Base-by-base conservation (phyloP, 768 basidiomycete species). In the Kwoniella sp. region DNA sequence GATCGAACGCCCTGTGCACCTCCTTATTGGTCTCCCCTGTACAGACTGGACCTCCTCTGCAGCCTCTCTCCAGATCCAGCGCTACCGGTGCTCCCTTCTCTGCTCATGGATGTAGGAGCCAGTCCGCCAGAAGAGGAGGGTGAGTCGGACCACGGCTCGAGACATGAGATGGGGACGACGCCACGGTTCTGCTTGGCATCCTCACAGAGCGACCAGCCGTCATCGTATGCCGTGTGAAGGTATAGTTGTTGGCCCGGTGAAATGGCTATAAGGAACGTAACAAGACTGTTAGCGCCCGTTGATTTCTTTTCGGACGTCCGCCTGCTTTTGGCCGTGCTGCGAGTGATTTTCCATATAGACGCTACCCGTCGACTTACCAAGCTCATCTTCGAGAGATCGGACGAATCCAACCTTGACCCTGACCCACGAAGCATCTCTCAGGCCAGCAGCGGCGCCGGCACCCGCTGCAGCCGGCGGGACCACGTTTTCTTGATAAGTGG, bases 171-270 rank as follows among this genome's bases (percentile, higher is more conserved):
- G 22, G 78, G 78, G 30, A 79, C 78, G 21, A 79, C 74, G 15
- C 78, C 78, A 21, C 68, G 44, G 55, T 68, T 69, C 52, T 68
- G 66, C 29, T 65, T 65, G 37, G 69, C 67, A 48, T 77, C 72
- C 68, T 78, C 75, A 55, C 78, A 79, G 8, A 79, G 63, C 25
- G 67, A 69, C 78, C 78, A 79, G 3, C 78, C 78, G 63, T 79
- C 78, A 60, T 79, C 78, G 67, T 79, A 79, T 27, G 68, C 70
- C 26, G 64, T 72, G 64, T 78, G 74, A 3, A 79, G 71, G 60
- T 68, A 76, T 44, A 79, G 70, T 50, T 74, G 73, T 57, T 79
- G 77, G 21, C 69, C 73, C 8, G 76, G 77, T 0, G 67, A 60
- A 62, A 79, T 77, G 19, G 74, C 78, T 77, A 61, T 21, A 6